Conservation (phyloP, 2,329 filamentous ascomycete species). For the Podosphaera fusca region DNA sequence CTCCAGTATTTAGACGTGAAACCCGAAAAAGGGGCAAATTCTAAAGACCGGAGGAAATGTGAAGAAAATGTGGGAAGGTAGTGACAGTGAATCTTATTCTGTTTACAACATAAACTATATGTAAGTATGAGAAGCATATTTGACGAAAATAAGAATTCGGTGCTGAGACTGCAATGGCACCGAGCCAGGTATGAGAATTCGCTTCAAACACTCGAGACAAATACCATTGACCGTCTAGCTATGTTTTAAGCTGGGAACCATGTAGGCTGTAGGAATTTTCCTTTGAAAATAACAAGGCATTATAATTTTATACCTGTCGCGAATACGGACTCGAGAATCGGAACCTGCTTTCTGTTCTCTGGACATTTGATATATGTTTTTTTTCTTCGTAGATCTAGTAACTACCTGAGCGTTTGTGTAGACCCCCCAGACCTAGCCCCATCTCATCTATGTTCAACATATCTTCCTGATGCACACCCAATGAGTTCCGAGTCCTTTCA, state of each 20-base stretch:
- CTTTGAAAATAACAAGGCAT: not conserved
- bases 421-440: too few relatives aligned
- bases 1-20: not conserved
- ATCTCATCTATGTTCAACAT: too few relatives aligned
- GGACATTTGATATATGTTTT: not conserved
- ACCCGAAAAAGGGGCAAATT: not conserved
- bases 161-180: not conserved
- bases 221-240: not conserved
- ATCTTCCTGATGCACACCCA: too few relatives aligned
- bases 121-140: not conserved
- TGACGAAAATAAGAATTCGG: not conserved
- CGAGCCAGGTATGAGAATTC: not conserved
- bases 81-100: not conserved
- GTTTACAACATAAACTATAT: not conserved
- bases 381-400: not conserved
- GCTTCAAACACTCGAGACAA: not conserved
- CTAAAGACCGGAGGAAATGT: not conserved
- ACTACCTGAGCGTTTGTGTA: too few relatives aligned
- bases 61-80: not conserved
- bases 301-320: not conserved
- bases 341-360: not conserved
- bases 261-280: not conserved
- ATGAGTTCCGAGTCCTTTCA: too few relatives aligned
- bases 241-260: not conserved
- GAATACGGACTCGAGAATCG: not conserved